These are phyloP conservation scores for Triangularia setosa DNA, from an alignment of 2,329 filamentous ascomycete species.

Conservation along the genomic window DNA sequence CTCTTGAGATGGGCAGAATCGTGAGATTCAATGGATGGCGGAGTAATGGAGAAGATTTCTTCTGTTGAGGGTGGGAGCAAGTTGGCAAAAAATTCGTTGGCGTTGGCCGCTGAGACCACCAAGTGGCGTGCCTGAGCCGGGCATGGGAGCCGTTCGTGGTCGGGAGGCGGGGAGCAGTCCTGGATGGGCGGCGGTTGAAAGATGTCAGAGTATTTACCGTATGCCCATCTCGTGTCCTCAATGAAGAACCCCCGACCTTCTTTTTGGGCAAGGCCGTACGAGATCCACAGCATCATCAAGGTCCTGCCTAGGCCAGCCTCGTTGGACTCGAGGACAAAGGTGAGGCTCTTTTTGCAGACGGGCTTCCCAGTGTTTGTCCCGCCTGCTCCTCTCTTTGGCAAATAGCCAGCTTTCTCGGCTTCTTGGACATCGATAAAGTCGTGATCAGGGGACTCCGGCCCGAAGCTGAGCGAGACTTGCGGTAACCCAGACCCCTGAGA, in stretches of 20 bases:
- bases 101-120: constrained; percentile 67
- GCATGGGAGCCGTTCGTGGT: constrained; percentile 73
- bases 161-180: constrained; percentile 66
- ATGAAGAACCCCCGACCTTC: constrained; percentile 78
- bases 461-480: constrained; percentile 39
- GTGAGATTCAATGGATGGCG: constrained; percentile 42
- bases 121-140: constrained; percentile 73
- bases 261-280: constrained; percentile 72
- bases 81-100: constrained; percentile 57
- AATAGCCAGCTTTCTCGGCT: constrained; percentile 60
- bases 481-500: constrained; percentile 35
- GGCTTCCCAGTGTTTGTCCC: constrained; percentile 39
- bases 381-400: constrained; percentile 36
- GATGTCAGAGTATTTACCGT: constrained; percentile 69
- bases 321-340: constrained; percentile 69
- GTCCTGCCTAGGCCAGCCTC: constrained; percentile 75
- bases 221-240: constrained; percentile 79
- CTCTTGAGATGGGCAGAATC: constrained; percentile 51
- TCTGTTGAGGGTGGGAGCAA: constrained; percentile 35
- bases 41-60: constrained; percentile 38
- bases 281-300: constrained; percentile 76
- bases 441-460: constrained; percentile 55
- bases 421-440: constrained; percentile 73
- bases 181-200: constrained; percentile 65
- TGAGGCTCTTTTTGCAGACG: constrained; percentile 68